Base-by-base conservation (phyloP, 306 rosid genomes). In the Albizia julibrissin region DNA sequence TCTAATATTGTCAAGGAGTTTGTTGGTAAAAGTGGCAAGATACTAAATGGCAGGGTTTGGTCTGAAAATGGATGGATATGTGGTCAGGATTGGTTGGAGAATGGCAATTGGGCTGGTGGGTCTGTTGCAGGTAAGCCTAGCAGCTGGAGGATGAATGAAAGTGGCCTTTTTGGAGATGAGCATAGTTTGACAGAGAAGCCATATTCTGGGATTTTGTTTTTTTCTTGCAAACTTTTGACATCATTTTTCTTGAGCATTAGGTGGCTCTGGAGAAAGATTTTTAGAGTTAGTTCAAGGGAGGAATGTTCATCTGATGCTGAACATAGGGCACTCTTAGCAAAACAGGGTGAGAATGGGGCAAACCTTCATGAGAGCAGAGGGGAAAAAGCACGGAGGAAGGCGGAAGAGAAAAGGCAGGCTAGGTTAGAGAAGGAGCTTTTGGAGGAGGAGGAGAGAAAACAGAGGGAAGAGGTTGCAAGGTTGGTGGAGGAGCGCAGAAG, bases 321-420 rank as follows among this genome's bases (percentile, higher is more conserved):
- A 79, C 89, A 82, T 81, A 88, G 89, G 79, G 96, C 83, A n/a
- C 81, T 91, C 62, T 81, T 90, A 85, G 90, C 91, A 24, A 93
- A 92, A 82, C 85, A 73, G 86, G 92, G 97, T 40, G 99, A 93
- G 81, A 92, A 88, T 84, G 99, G 92, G 72, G 88, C 65, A 56
- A 84, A 64, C 89, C 91, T 89, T 70, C 71, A 86, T 52, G 97
- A 91, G 86, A 96, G 98, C 75, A 90, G 94, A 88, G 98, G 93
- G 76, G 99, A 96, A 82, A 96, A 90, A 43, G 97, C 99, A 13
- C 97, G 99, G 62, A 89, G 98, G 81, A 96, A 96, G 85, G 99
- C 99, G n/a, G 99, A 96, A 85, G 99, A 96, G 90, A 96, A 96
- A 88, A 91, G 89, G 80, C 99, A 92, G 79, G 99, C 98, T 77